Evolutionary conservation across 129 eudicot genomes (phyloP).

Genomic region (Gnaphalium uliginosum): DNA sequence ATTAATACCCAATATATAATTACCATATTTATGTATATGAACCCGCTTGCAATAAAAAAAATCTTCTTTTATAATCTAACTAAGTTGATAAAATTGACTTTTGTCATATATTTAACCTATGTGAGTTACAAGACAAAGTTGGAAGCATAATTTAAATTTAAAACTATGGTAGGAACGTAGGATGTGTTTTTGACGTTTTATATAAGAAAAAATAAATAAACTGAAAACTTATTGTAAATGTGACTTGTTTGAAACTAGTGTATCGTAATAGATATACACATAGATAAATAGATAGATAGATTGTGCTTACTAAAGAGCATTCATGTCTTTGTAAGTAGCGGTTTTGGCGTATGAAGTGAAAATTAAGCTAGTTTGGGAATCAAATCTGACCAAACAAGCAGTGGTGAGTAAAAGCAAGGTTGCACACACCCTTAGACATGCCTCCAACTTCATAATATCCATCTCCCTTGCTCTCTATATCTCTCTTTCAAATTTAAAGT

Average conservation of each 20-base stretch:
- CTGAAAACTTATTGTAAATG: too few relatives aligned
- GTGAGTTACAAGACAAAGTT: too few relatives aligned
- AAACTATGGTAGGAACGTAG: background rate
- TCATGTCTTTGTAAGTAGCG: constrained; percentile 34
- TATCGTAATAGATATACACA: background rate
- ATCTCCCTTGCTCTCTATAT: background rate
- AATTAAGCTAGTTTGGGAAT: constrained; percentile 36
- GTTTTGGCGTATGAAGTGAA: constrained; percentile 32
- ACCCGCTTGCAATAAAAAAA: too few relatives aligned
- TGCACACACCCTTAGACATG: constrained; percentile 33
- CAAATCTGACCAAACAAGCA: constrained; percentile 39
- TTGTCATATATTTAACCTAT: too few relatives aligned
- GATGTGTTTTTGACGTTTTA: too few relatives aligned
- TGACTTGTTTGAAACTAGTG: background rate
- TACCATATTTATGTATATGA: background rate
- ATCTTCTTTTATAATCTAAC: too few relatives aligned
- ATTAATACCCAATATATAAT: background rate
- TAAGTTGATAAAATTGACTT: too few relatives aligned
- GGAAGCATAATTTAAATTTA: background rate
- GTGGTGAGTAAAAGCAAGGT: constrained; percentile 30
- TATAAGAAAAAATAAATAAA: too few relatives aligned
- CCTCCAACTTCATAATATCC: constrained; percentile 23
- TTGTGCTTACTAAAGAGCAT: constrained; percentile 38
- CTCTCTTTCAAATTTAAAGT: background rate
- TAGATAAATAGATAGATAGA: constrained; percentile 6